phyloP scores from a whole-genome alignment of 2,329 filamentous ascomycete species.

The Lojkania enalia region DNA sequence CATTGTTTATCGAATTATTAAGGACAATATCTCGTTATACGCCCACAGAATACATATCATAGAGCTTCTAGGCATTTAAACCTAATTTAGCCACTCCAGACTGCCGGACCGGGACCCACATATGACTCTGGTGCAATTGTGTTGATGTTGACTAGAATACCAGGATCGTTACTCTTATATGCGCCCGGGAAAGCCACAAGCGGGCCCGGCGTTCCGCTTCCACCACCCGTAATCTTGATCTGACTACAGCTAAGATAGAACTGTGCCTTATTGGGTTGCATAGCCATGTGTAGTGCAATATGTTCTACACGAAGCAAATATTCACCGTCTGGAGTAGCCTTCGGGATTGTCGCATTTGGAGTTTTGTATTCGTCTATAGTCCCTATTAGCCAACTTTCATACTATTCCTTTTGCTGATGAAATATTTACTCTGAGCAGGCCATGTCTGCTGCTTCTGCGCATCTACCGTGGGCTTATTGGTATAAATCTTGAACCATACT shows the following conservation, averaged over 20 bases:
- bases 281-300: conserved; percentile 43
- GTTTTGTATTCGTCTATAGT: conserved; percentile 30
- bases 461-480: conserved; percentile 31
- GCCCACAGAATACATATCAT: too few species aligned
- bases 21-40: too few species aligned
- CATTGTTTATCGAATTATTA: too few species aligned
- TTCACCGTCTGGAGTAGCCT: conserved; percentile 42
- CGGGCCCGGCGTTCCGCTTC: conserved; percentile 43
- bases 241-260: conserved; percentile 49
- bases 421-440: conserved; percentile 32
- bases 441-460: conserved; percentile 33
- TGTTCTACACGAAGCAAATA: conserved; percentile 46
- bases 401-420: not conserved
- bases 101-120: conserved; percentile 27
- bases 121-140: conserved; percentile 24
- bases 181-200: conserved; percentile 28
- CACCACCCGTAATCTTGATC: conserved; percentile 48
- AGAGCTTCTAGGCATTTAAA: too few species aligned
- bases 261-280: conserved; percentile 38
- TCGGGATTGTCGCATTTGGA: conserved; percentile 43
- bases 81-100: conserved; percentile 30
- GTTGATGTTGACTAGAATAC: conserved; percentile 29
- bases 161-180: conserved; percentile 31
- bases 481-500: conserved; percentile 35
- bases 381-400: not conserved